phyloP scores from a whole-genome alignment of 1,284 basidiomycete genomes.

The Apiotrichum porosum region DNA sequence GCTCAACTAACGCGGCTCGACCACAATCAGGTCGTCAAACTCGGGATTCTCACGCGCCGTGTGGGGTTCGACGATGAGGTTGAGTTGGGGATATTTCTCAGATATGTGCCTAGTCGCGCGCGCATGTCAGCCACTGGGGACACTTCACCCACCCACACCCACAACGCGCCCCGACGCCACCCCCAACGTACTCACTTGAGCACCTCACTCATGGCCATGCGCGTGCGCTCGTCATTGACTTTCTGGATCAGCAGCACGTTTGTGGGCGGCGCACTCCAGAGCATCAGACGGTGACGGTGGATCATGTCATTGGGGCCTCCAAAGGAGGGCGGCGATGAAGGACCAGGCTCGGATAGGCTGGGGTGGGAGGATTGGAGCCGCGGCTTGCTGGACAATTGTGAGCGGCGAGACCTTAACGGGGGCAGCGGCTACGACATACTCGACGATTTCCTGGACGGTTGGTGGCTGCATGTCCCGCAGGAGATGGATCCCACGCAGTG shows the following conservation, averaged over 20 bases:
- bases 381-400: no score
- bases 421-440: no score
- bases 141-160: not conserved
- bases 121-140: slow-evolving; percentile 4
- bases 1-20: slow-evolving; percentile 20
- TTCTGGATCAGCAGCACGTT: slow-evolving; percentile 54
- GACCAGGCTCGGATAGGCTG: no score
- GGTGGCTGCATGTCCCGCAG: slow-evolving; percentile 28
- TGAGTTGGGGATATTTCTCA: slow-evolving; percentile 26
- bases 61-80: slow-evolving; percentile 39
- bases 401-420: no score
- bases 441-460: slow-evolving; percentile 9
- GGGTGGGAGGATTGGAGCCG: no score
- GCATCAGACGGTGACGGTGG: slow-evolving; percentile 30
- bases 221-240: slow-evolving; percentile 48
- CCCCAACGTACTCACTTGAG: slow-evolving; percentile 46
- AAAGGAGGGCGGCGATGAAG: no score
- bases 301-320: no score
- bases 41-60: slow-evolving; percentile 35
- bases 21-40: slow-evolving; percentile 33
- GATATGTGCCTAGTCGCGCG: slow-evolving; percentile 30
- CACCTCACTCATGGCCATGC: slow-evolving; percentile 47
- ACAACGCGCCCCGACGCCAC: no score
- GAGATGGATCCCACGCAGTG: slow-evolving; percentile 17
- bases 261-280: slow-evolving; percentile 35